Percentiles rank a stretch among this genome's conserved stretches.
Conservation (phyloP, 495 filamentous ascomycete species). For the Evansstolkia leycettana region DNA sequence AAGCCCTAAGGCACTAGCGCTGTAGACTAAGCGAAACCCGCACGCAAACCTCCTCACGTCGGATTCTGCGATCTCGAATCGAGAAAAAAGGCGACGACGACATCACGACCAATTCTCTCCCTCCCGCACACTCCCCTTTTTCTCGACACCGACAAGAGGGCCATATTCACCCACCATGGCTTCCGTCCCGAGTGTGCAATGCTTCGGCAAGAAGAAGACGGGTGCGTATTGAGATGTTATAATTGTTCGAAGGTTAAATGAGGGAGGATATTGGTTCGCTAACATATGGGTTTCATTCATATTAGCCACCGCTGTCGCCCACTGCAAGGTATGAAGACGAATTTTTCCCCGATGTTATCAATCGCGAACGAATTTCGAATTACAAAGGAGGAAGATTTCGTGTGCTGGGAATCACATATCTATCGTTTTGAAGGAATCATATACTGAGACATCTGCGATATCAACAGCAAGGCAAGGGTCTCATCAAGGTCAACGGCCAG, state of each 20-base stretch:
- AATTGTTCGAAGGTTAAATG: constrained; percentile 3
- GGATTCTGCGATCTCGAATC: constrained; percentile 8
- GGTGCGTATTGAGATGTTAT: constrained; percentile 31
- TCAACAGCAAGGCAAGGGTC: constrained; percentile 72
- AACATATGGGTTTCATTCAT: constrained; percentile 15
- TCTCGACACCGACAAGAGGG: constrained; percentile 34
- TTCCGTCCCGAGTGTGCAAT: constrained; percentile 75
- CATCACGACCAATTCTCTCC: constrained; percentile 7
- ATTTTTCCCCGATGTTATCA: neutral
- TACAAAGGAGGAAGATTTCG: too few species aligned
- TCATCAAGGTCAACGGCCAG: constrained; percentile 97
- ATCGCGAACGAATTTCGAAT: neutral
- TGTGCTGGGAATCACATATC: constrained; percentile 1
- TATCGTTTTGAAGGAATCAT: constrained; percentile 8
- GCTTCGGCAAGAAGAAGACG: constrained; percentile 91
- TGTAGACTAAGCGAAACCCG: constrained; percentile 36
- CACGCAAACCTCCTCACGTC: constrained; percentile 28
- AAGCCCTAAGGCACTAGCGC: constrained; percentile 15
- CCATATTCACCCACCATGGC: constrained; percentile 51
- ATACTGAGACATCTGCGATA: constrained; percentile 19
- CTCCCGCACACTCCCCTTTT: constrained; percentile 30
- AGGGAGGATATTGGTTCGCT: constrained; percentile 17
- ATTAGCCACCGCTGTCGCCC: constrained; percentile 78
- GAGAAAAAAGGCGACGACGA: constrained; percentile 7
- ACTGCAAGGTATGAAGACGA: constrained; percentile 70